phyloP scores from a whole-genome alignment of 768 basidiomycete species.

The Termitomyces sp. region DNA sequence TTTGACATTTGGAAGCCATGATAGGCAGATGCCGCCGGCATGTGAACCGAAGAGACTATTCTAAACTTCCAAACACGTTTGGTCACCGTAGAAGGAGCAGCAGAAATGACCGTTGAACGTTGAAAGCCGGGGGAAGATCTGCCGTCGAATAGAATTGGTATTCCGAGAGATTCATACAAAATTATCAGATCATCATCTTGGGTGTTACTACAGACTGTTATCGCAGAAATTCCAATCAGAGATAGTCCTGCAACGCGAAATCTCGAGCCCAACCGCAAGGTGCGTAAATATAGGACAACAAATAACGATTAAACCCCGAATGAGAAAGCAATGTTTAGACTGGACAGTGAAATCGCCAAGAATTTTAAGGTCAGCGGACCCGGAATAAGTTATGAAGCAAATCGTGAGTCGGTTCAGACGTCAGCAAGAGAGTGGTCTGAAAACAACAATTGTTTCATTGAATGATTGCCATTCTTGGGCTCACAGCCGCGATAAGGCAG shows the following conservation, averaged over 20 bases:
- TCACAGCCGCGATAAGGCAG: neutral
- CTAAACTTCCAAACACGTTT: neutral
- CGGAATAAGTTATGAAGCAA: neutral
- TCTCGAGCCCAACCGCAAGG: neutral
- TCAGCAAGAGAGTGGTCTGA: neutral
- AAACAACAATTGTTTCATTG: neutral
- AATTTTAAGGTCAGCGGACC: neutral
- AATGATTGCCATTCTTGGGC: neutral
- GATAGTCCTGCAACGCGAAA: neutral
- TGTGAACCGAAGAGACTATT: neutral
- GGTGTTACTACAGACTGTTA: neutral
- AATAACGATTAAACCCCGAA: neutral
- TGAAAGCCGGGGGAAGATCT: neutral
- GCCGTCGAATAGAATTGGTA: neutral
- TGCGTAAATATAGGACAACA: neutral
- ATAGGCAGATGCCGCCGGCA: slow-evolving; percentile 2
- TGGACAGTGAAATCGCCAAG: neutral
- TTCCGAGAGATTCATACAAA: neutral
- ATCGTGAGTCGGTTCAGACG: neutral
- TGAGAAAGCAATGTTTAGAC: neutral
- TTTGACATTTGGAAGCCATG: neutral
- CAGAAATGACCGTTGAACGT: neutral
- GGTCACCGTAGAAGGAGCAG: neutral
- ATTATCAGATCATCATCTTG: neutral
- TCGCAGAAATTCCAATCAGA: no score